Evolutionary conservation across 148 eudicot genomes (phyloP), one percentile per base, ranked within the genome.

Genomic region (Rhododendron ferrugineum): DNA sequence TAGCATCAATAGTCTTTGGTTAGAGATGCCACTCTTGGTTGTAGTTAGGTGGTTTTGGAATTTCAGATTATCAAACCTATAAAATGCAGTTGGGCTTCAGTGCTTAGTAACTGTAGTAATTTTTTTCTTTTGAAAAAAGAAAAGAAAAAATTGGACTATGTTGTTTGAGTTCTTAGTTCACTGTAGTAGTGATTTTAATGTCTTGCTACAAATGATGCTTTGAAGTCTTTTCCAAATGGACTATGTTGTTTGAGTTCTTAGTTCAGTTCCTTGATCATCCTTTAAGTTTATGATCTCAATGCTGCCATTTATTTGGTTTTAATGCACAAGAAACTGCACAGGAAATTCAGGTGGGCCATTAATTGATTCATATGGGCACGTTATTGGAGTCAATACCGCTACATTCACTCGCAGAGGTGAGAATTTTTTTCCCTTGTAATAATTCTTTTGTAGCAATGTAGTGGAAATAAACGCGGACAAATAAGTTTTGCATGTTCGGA

Each of bases 271-370:
- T 23, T 13, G 15, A 26, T 34, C 82, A 26, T 68, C 26, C 42
- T 82, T 28, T 22, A n/a, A 14, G n/a, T 44, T 49, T 64, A 82
- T 62, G 32, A 37, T 18, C 1, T 11, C 14, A 42, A 72, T 16
- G 44, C 46, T 49, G 11, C 34, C 47, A 30, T 6, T 72, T 37
- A 22, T 73, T 76, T 52, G 36, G 42, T 62, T 78, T 84, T 84
- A 73, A 56, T 74, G 58, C 86, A 79, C 95, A 96, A 98, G 99
- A 84, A 96, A 96, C 44, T 74, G 72, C 86, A 79, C 95, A 96
- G 99, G 99, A 84, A 96, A 96, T 87, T 96, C 97, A 28, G 99
- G 99, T 76, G 99, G 99, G 1, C 99, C 98, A 6, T 89, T 96
- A 78, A 90, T 94, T 80, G 93, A 96, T 92, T 94, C 99, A 23